Evolutionary conservation across 208 protist genomes (phyloP), one percentile per base, ranked within the genome.

Genomic region (Acanthamoeba polyphaga): DNA sequence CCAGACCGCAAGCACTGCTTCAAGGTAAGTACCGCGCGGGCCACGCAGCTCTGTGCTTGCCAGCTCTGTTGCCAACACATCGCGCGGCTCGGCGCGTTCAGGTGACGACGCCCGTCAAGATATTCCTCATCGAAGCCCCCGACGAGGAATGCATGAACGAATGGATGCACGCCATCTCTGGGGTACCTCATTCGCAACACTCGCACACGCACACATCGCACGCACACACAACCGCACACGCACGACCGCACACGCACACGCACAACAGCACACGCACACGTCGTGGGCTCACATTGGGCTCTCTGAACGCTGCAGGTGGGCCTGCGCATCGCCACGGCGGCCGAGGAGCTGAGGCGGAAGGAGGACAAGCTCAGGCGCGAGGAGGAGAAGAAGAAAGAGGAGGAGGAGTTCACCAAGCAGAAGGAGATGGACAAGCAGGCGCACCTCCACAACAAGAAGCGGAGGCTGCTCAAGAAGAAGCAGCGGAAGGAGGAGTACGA

Each of bases 391-490:
- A 51, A 55, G 74, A 84, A 84, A 10, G 74, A 84, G 32, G 22
- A 24, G 24, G 74, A 84, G 17, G 43, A 84, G 46, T 55, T 84
- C 74, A 84, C 74, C 74, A 84, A 84, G 32, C 74, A 84, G 22
- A 84, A 84, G 74, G 74, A 84, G 74, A 84, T 55, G 74, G 74
- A 84, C 43, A 84, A 84, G 74, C 74, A 84, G 32, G 74, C 10
- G 17, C 46, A 84, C 43, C 34, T 46, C 19, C 74, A 84, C 74
- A 55, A 51, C 74, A 84, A 84, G 74, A 17, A 84, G 74, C 74
- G 74, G 10, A 3, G 74, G 46, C 46, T 84, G 74, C 74, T 84
- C 5, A 84, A 84, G 74, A 84, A 58, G 74, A 84, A 84, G 27
- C 74, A 84, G 46, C 13, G 74, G 24, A 84, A 84, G 74, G 74